Evolutionary conservation across 2,329 filamentous ascomycete species (phyloP), one percentile per base, ranked within the genome.

Genomic region (Sphaerulina populicola): DNA sequence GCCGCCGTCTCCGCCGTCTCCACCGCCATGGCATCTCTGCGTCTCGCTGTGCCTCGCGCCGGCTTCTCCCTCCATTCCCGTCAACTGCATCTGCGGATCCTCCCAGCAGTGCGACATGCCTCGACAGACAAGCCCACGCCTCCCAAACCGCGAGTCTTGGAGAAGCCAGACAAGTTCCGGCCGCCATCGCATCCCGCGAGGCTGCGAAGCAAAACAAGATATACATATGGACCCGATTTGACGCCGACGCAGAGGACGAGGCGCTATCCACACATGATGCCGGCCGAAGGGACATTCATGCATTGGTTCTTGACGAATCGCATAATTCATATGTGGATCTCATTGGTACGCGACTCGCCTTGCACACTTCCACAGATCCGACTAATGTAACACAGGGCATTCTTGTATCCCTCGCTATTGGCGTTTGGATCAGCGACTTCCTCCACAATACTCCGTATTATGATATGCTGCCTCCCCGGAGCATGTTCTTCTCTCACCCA

Each of bases 221-320:
- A 77, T 31, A 61, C 81, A 84, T 68, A 94, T 94, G 89, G 88
- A 35, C 86, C 88, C 14, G 71, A 80, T 18, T 71, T 89, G 54
- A 82, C 80, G 12, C 72, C 78, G 56, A 77, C 77, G 54, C 88
- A 88, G 73, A 77, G 74, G 59, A 78, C 71, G 57, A 85, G 80
- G 68, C 75, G 85, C 57, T 97, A 97, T 67, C 93, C 93, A 1
- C 84, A 90, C 61, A 83, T 94, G 78, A 89, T 94, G 77, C 86
- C 91, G 42, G 83, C 89, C 0, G 76, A 85, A 65, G 88, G 88
- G 5, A 87, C 85, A 0, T 88, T 88, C 69, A 78, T 86, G 71
- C 79, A 91, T 69, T 90, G 85, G 80, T 90, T 97, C 69, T 75
- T 94, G 66, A 82, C 87, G 60, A 91, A 81, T 67, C 78, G 79